These are phyloP conservation scores for Schizochytrium sp. DNA, from an alignment of 108 stramenopile species.

Conservation along the genomic window DNA sequence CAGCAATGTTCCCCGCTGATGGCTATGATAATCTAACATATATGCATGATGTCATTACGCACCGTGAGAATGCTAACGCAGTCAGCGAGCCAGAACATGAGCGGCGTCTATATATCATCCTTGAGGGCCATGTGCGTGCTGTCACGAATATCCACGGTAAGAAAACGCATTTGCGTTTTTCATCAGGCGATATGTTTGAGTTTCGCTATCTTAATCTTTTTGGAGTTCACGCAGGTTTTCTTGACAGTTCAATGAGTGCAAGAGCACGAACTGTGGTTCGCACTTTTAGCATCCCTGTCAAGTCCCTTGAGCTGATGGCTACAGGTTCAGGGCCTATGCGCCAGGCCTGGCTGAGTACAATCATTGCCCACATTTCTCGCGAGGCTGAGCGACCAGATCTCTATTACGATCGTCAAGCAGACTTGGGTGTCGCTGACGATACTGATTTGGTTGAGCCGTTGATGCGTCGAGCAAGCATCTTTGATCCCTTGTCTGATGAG, in stretches of 20 bases:
- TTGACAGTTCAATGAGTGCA: conserved; percentile 6
- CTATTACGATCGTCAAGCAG: not conserved
- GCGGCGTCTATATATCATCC: not conserved
- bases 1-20: not conserved
- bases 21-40: not conserved
- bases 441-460: not conserved
- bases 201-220: conserved; percentile 40
- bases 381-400: conserved; percentile 18
- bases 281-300: conserved; percentile 56
- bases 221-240: conserved; percentile 40
- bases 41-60: not conserved
- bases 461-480: not conserved
- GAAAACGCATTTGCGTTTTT: not conserved
- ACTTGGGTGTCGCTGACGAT: not conserved
- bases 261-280: not conserved
- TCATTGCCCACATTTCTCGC: not conserved
- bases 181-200: conserved; percentile 56
- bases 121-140: conserved; percentile 46
- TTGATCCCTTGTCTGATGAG: conserved; percentile 25
- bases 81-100: not conserved
- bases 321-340: not conserved
- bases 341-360: conserved; percentile 17
- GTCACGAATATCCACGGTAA: conserved; percentile 14
- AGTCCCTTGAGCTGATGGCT: conserved; percentile 14
- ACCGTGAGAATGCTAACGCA: not conserved